These are phyloP conservation scores for Cryoendolithus antarcticus DNA, from an alignment of 2,329 filamentous ascomycete genomes.

Conservation along the genomic window DNA sequence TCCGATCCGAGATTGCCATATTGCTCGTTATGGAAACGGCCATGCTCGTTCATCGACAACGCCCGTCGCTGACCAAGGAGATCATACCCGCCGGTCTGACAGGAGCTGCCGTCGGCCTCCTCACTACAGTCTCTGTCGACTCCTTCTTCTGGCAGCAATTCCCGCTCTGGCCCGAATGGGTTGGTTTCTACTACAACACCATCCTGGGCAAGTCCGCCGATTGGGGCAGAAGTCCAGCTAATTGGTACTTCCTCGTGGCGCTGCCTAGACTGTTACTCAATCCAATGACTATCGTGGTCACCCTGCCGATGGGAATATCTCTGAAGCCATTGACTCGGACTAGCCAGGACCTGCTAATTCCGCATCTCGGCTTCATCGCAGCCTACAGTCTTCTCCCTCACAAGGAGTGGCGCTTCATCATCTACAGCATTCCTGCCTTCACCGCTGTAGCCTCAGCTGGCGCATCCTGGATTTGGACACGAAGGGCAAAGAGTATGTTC, in stretches of 20 bases:
- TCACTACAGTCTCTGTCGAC: conserved; percentile 63
- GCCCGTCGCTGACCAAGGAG: conserved; percentile 40
- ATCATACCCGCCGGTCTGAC: conserved; percentile 55
- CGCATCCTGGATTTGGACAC: conserved; percentile 51
- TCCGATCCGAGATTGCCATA: conserved; percentile 79
- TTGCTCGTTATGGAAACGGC: conserved; percentile 58
- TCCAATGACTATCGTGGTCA: conserved; percentile 48
- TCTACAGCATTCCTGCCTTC: conserved; percentile 72
- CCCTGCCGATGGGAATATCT: conserved; percentile 38
- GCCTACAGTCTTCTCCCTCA: conserved; percentile 84
- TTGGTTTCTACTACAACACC: conserved; percentile 84
- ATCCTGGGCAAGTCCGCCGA: conserved; percentile 67
- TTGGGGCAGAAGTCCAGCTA: conserved; percentile 79
- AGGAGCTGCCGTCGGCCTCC: conserved; percentile 55
- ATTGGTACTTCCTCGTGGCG: conserved; percentile 74
- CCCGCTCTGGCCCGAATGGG: conserved; percentile 76
- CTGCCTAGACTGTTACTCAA: conserved; percentile 77
- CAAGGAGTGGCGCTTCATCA: conserved; percentile 91
- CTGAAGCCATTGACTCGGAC: conserved; percentile 31
- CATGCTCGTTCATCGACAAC: conserved; percentile 47
- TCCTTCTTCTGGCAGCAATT: conserved; percentile 83
- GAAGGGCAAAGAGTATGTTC: conserved; percentile 47
- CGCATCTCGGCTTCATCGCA: conserved; percentile 58
- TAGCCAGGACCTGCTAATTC: conserved; percentile 45
- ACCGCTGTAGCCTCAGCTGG: conserved; percentile 66